Base-by-base conservation (phyloP, 805 yeast genomes). In the Ogataea trehaloabstinens region DNA sequence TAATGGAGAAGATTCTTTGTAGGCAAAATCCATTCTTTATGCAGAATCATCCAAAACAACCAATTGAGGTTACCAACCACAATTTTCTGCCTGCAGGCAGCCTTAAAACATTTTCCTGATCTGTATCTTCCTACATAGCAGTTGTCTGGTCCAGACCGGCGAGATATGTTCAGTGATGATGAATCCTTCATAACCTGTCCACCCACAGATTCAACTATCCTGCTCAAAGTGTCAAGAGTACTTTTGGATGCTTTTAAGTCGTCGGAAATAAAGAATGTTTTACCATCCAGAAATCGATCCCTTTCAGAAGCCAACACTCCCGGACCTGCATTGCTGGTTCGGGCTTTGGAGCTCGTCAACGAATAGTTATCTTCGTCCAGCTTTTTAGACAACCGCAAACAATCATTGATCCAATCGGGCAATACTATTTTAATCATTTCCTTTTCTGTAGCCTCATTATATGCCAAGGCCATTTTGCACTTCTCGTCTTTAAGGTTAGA, bases 401-500 rank as follows among this genome's bases (percentile, higher is more conserved):
- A 82, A 42, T 76, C 84, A 36, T 81, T 80, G 11, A 90, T 61
- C 96, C 96, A 91, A 16, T 78, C 76, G 0, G 96, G 95, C 3
- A 73, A 66, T 3, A 90, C 93, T 12, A 81, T 71, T 34, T 73
- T 69, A 24, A 84, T 80, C 24, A 67, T 58, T 25, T 67, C 58
- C 4, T 57, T 57, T 1, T 63, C 64, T 18, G 42, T 38, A 0
- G 47, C 46, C 12, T 49, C 49, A 37, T 60, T 60, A 34, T 45
- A 58, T 2, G 53, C 60, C 5, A 37, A 24, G 6, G 58, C 53
- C 34, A 58, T 37, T 27, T 44, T 46, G 22, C 51, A 74, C 42
- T 78, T 78, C 37, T 78, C 85, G 38, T 78, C 75, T 3, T 74
- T 59, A 24, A 63, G 55, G 45, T 75, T 76, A 4, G 60, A 54